Evolutionary conservation across 768 basidiomycete genomes (phyloP).

Genomic region (Mycena filopes): DNA sequence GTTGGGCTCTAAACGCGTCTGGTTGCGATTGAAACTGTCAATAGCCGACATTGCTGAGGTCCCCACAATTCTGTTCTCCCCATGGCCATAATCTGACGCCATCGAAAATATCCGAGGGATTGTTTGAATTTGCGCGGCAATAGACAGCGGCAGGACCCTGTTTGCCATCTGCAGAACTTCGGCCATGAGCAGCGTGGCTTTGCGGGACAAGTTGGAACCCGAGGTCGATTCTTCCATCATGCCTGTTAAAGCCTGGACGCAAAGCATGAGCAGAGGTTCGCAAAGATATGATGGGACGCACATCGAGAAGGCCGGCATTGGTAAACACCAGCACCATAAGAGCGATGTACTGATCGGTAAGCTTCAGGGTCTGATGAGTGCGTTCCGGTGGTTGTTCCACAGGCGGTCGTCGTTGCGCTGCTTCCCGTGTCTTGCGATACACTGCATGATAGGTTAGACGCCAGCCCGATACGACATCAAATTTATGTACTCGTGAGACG

Average conservation of each 20-base stretch:
- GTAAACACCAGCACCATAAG: constrained; percentile 86
- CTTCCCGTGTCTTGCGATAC: constrained; percentile 69
- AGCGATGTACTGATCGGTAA: constrained; percentile 94
- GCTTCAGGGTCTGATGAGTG: constrained; percentile 67
- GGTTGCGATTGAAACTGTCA: constrained; percentile 94
- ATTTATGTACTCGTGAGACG: constrained; percentile 81
- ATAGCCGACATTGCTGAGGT: constrained; percentile 87
- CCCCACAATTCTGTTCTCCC: constrained; percentile 84
- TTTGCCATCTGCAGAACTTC: constrained; percentile 92
- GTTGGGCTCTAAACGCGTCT: constrained; percentile 71
- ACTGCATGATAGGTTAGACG: constrained; percentile 50
- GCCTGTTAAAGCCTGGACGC: constrained; percentile 76
- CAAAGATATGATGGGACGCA: constrained; percentile 47
- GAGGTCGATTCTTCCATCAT: constrained; percentile 86
- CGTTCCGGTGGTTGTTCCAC: constrained; percentile 55
- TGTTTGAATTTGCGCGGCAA: constrained; percentile 90
- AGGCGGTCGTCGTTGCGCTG: constrained; percentile 45
- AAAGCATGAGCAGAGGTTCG: constrained; percentile 7
- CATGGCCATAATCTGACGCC: constrained; percentile 83
- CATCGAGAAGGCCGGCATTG: constrained; percentile 90
- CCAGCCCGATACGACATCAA: not conserved
- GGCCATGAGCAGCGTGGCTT: constrained; percentile 91
- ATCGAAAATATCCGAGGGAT: constrained; percentile 87
- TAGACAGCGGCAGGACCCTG: constrained; percentile 80
- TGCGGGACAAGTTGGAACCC: constrained; percentile 81